Base-by-base conservation (phyloP, 306 rosid genomes). In the Dalbergia oliveri region DNA sequence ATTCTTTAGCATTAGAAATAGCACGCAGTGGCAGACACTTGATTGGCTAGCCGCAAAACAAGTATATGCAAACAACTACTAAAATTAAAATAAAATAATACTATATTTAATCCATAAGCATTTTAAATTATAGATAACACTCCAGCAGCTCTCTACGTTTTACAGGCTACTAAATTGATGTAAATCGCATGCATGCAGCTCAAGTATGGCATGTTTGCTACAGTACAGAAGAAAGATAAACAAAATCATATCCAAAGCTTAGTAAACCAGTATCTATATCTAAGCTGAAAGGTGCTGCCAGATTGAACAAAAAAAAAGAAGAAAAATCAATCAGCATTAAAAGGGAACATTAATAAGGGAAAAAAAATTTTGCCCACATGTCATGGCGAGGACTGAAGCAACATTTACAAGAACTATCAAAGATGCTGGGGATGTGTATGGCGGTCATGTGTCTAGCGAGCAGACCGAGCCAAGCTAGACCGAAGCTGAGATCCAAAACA, bases 401-500 rank as follows among this genome's bases (percentile, higher is more conserved):
- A 44, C 69, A 33, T 88, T 88, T 84, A 86, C 87, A 84, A 61
- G 51, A 59, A 68, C 58, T 75, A 66, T 53, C 53, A 66, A 84
- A 76, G 86, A 83, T 39, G 12, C 19, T 13, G 83, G 57, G 51
- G 79, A 53, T 63, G 66, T 43, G 71, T 66, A 60, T 65, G 63
- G 51, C 10, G 26, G 63, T 78, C 66, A 75, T 71, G 11, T 41
- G 66, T 74, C 73, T 44, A 75, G 83, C 77, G 54, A 18, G 66
- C 53, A 43, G 84, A 82, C 71, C 13, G 41, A 45, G 75, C 64
- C 75, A 21, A 70, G 84, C 90, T 93, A 95, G 79, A 83, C 90
- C 2, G 93, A 89, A 58, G 91, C 90, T 80, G 89, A 83, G 83
- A 95, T 91, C 99, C 99, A 91, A 80, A 93, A 88, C 97, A 91